Evolutionary conservation across 495 filamentous ascomycete genomes (phyloP), one percentile per base, ranked within the genome.

Genomic region (Penicillium maclennaniae): DNA sequence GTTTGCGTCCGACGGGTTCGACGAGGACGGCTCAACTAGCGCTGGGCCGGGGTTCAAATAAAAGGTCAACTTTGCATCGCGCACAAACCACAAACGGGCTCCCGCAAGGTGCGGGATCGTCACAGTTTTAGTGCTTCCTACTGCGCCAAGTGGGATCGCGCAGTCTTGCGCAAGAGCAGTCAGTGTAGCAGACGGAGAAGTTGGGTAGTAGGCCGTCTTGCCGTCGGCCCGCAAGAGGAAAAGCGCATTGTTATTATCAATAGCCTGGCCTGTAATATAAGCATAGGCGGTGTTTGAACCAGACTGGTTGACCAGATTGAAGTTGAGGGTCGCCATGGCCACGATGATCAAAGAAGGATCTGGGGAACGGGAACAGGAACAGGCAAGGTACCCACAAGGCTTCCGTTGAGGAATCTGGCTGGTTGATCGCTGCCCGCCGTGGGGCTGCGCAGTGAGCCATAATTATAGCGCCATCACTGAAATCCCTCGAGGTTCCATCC

Each of bases 11-110:
- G 75, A 67, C 0, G 74, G 65, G 60, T 89, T 90, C 14, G 81
- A 84, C 10, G 85, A 79, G 6, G 79, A 81, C 0, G 87, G 87
- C 65, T 89, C 87, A 20, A 89, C 87, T 4, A 90, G 72, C 0
- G 78, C 85, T 4, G 87, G 80, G 16, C 82, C 74, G 1, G 83
- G 85, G 66, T 91, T 91, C 28, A 90, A 58, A 4, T 83, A 74
- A 68, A 91, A 91, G 1, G 79, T 83, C 20, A 91, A 74, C 39
- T 76, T 75, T n/a, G 55, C 63, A 51, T 79, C 83, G 21, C 76
- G 65, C 12, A 78, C 81, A 68, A 87, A 87, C 83, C 85, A 90
- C 68, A 89, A 76, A 34, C 86, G 73, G 3, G 78, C 85, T n/a
- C 86, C 85, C 7, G 79, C 82, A 1, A 87, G 66, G 44, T 83